Evolutionary conservation across 106 monocot species (phyloP).

Genomic region (Dendrobium catenatum): DNA sequence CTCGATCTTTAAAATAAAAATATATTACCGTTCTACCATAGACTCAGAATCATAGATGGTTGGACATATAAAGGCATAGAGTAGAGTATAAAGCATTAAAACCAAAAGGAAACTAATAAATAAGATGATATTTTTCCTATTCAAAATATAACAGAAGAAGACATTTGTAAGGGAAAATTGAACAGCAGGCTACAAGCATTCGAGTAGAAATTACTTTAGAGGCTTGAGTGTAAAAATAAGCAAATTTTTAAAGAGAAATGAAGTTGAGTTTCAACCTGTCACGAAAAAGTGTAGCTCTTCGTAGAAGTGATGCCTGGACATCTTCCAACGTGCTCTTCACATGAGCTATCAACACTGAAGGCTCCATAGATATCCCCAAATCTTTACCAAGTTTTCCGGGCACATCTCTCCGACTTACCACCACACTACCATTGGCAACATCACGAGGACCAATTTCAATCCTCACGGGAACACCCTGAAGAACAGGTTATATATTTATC

Average conservation of each 20-base stretch:
- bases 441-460: constrained; percentile 95
- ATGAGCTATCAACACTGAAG: constrained; percentile 43
- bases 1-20: not conserved
- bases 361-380: constrained; percentile 84
- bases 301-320: constrained; percentile 70
- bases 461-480: constrained; percentile 87
- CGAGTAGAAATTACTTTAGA: not conserved
- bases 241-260: not conserved
- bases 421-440: constrained; percentile 58
- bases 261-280: constrained; percentile 50
- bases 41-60: not conserved
- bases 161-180: not conserved
- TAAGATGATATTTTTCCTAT: not conserved
- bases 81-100: not conserved
- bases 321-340: constrained; percentile 73
- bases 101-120: not conserved
- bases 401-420: constrained; percentile 73
- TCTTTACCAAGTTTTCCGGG: constrained; percentile 97
- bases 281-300: constrained; percentile 69
- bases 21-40: not conserved
- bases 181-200: not conserved
- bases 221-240: not conserved
- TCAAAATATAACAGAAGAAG: not conserved
- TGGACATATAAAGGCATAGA: not conserved
- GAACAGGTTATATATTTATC: not conserved